A percentile compares a stretch with the other conserved stretches of the same genome.
Conservation (phyloP, 108 stramenopile genomes). For the Craspedostauros australis region DNA sequence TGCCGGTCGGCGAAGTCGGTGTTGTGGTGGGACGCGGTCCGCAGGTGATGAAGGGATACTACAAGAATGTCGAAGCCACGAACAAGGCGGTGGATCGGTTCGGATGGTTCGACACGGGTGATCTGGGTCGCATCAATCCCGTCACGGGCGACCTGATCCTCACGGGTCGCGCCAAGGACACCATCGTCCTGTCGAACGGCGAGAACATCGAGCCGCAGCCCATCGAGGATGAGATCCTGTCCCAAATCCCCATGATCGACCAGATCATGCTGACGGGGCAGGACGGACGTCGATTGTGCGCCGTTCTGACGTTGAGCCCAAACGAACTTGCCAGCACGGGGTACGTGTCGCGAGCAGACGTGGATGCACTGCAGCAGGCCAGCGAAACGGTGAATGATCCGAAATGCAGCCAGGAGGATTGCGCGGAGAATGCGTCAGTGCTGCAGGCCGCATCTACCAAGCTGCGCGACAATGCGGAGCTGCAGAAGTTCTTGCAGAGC, state of each 20-base stretch:
- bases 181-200: slow-evolving; percentile 88
- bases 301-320: slow-evolving; percentile 75
- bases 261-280: slow-evolving; percentile 92
- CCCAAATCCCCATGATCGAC: slow-evolving; percentile 56
- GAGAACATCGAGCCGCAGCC: slow-evolving; percentile 82
- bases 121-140: slow-evolving; percentile 82
- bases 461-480: slow-evolving; percentile 40
- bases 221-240: slow-evolving; percentile 79
- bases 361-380: slow-evolving; percentile 36
- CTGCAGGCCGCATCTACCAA: slow-evolving; percentile 49
- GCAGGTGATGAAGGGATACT: slow-evolving; percentile 90
- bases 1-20: slow-evolving; percentile 58
- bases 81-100: slow-evolving; percentile 60
- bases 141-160: slow-evolving; percentile 84
- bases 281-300: slow-evolving; percentile 78
- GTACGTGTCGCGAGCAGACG: slow-evolving; percentile 40
- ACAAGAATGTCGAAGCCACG: slow-evolving; percentile 82
- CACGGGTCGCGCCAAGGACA: slow-evolving; percentile 88
- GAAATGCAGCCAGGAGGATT: slow-evolving; percentile 62
- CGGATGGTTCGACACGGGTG: slow-evolving; percentile 92
- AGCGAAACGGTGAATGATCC: slow-evolving; percentile 70
- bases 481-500: slow-evolving; percentile 36
- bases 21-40: slow-evolving; percentile 76
- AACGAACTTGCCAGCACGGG: slow-evolving; percentile 57
- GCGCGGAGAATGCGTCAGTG: slow-evolving; percentile 31